Evolutionary conservation across 495 filamentous ascomycete species (phyloP), one percentile per base, ranked within the genome.

Genomic region (Talaromyces thailandensis): DNA sequence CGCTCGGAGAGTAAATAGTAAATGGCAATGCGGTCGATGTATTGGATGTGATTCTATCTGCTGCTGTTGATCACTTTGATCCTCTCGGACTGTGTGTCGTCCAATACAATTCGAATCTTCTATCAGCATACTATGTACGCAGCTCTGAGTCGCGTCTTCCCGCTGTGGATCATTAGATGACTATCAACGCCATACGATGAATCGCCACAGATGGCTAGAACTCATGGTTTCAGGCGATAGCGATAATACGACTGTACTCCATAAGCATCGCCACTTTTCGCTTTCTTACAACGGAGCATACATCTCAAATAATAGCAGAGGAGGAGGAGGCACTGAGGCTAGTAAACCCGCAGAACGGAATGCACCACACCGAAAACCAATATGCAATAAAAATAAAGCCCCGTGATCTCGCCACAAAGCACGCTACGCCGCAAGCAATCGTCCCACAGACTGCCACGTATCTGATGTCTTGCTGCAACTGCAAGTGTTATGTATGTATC

Each of bases 371-470:
- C 51, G 51, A 55, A 21, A 18, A 7, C 51, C 11, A n/a, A n/a
- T n/a, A 55, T 55, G 24, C 18, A 52, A n/a, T n/a, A 24, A 25
- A 18, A 25, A 26, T 55, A 28, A 25, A 28, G 51, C 51, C 51
- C 51, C 51, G 51, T 55, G 51, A 55, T 26, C 51, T 55, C 51
- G 51, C 51, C 51, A 55, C 51, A 55, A 28, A 14, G 26, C 51
- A 55, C 51, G 51, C 51, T 55, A 55, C 51, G 51, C 23, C 51
- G 21, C 51, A 25, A 25, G 51, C 51, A 28, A 55, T 55, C n/a
- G 24, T 55, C 12, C 26, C 51, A 55, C 51, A 55, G 51, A 25
- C 23, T 55, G 51, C 51, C 51, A 55, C 51, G 51, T 55, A 55
- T 55, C 26, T 55, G 9, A 52, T 52, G 51, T 55, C 51, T 55